Evolutionary conservation across 2,329 filamentous ascomycete genomes (phyloP).

Genomic region (Fusarium mangiferae): DNA sequence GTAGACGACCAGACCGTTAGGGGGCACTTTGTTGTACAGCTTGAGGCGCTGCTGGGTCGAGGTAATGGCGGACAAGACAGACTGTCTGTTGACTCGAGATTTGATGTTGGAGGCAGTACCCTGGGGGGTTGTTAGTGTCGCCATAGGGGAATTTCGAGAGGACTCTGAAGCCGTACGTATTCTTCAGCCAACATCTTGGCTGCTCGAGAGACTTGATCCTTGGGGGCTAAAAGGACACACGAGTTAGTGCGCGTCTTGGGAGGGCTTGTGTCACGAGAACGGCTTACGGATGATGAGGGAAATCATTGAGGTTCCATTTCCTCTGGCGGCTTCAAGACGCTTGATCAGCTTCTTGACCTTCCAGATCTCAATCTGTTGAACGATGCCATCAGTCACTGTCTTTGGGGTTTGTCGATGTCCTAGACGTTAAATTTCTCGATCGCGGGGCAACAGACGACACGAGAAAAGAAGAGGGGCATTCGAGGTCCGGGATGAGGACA

Average conservation of each 20-base stretch:
- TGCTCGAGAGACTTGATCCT: conserved; percentile 95
- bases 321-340: conserved; percentile 93
- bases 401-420: not conserved
- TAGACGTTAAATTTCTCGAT: conserved; percentile 24
- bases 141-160: not conserved
- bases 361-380: conserved; percentile 77
- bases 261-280: not conserved
- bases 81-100: conserved; percentile 98
- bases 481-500: not conserved
- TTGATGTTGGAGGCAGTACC: conserved; percentile 99
- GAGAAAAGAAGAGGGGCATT: conserved; percentile 35
- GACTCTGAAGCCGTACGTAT: conserved; percentile 73
- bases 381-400: conserved; percentile 34
- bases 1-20: conserved; percentile 97
- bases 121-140: conserved; percentile 57
- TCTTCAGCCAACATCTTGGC: conserved; percentile 99
- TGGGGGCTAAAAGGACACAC: conserved; percentile 73
- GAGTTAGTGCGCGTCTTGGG: conserved; percentile 43
- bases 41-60: conserved; percentile 99
- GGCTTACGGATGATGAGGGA: conserved; percentile 95
- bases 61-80: conserved; percentile 96
- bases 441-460: conserved; percentile 47
- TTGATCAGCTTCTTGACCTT: conserved; percentile 99
- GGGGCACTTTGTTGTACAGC: conserved; percentile 98
- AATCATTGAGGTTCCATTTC: conserved; percentile 99